These are phyloP conservation scores for Xylaria polymorpha DNA, from an alignment of 2,329 filamentous ascomycete genomes.

Conservation along the genomic window DNA sequence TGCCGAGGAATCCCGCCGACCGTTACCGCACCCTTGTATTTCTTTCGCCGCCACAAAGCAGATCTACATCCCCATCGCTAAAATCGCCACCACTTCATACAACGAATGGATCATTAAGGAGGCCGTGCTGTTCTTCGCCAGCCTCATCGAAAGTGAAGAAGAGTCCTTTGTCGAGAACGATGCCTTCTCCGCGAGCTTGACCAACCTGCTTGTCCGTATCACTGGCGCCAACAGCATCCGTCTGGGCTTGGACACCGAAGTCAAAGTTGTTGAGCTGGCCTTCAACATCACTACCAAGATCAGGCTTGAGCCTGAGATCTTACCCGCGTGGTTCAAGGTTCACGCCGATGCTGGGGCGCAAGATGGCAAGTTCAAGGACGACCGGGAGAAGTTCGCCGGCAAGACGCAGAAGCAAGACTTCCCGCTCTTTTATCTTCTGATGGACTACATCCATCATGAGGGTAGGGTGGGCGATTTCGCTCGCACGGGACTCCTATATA, in stretches of 20 bases:
- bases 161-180: conserved; percentile 92
- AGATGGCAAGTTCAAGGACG: conserved; percentile 57
- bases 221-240: conserved; percentile 78
- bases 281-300: conserved; percentile 99
- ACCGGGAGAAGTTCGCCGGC: conserved; percentile 79
- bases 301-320: conserved; percentile 83
- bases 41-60: conserved; percentile 86
- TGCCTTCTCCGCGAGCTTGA: conserved; percentile 86
- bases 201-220: conserved; percentile 84
- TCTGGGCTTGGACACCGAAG: conserved; percentile 84
- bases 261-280: conserved; percentile 88
- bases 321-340: conserved; percentile 91
- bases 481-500: conserved; percentile 90
- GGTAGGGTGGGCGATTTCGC: conserved; percentile 96
- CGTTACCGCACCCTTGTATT: conserved; percentile 91
- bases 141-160: conserved; percentile 94
- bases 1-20: conserved; percentile 87
- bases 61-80: conserved; percentile 88
- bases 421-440: conserved; percentile 91
- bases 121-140: conserved; percentile 87
- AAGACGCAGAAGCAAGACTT: conserved; percentile 92
- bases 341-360: conserved; percentile 50
- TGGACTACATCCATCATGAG: conserved; percentile 97
- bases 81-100: conserved; percentile 86
- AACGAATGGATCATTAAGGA: conserved; percentile 88